Base-by-base conservation (phyloP, 2,329 filamentous ascomycete genomes). In the Fusarium odoratissimum region DNA sequence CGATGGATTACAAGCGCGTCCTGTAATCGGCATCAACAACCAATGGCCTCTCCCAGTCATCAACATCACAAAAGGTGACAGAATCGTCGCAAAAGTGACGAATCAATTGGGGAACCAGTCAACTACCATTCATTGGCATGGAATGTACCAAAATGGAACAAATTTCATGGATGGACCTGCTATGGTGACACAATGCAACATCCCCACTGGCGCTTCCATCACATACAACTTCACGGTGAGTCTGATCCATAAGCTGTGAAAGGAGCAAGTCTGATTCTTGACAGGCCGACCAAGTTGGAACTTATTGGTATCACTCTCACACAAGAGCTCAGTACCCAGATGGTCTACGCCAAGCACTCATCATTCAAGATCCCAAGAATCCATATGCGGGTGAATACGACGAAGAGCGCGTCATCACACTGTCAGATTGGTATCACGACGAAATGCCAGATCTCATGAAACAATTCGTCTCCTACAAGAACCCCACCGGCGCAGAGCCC, bases 401-500 rank as follows among this genome's bases (percentile, higher is more conserved):
- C 1, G 40, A 57, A 28, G 54, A 57, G 16, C 54, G 40, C 8
- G n/a, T 57, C 7, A 57, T 57, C 30, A 35, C 40, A 1, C 17
- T 57, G 10, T 57, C 54, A 10, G 54, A 57, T 48, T 57, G 54
- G 54, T 57, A 57, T 21, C 54, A 57, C 5, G 54, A 57, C 13
- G 13, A 57, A n/a, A 57, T 57, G 54, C 40, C 30, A 9, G 10
- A n/a, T 13, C 40, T 57, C 6, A 46, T 57, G 54, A 48, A 57
- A 1, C 40, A 46, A 35, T 57, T 57, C 19, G 4, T 57, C 19
- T 48, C 54, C 2, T 57, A 57, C 30, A 57, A 57, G 19, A 57
- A 57, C 8, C 54, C 54, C 7, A 57, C 54, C 0, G 54, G 54
- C 3, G 54, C 54, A 13, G 54, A 57, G 2, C 54, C 54, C 19